Evolutionary conservation across 2,329 filamentous ascomycete genomes (phyloP), one percentile per base, ranked within the genome.

Genomic region (Byssochlamys sp.): DNA sequence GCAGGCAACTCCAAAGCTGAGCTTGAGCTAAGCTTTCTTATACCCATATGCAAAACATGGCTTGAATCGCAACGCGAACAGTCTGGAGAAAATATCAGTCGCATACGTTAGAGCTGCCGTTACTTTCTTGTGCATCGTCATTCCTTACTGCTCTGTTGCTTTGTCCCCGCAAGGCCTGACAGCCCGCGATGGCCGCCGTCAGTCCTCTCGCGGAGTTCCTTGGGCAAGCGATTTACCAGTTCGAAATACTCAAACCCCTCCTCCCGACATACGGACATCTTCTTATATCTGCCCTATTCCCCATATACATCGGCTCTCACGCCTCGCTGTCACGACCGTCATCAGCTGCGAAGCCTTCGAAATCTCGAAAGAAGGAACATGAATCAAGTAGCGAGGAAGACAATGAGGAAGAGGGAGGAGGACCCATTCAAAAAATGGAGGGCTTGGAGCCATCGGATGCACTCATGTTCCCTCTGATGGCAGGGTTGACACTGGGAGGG

Each of bases 241-340:
- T 80, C 58, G 67, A 73, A 48, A 60, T 63, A 45, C 58, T 75
- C 54, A 73, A 69, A 58, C 78, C 77, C 14, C 65, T 80, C 25
- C 65, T 85, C 28, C 80, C 81, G 12, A 83, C 82, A 10, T 81
- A 86, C 64, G 65, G 78, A 0, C 85, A 88, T 69, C 75, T 88
- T 11, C 74, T 88, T 56, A 67, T 85, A 59, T 86, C 89, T 28
- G 87, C 91, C 12, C 73, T 96, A 14, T 85, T 88, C 61, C 89
- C 91, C 55, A 95, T 96, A 68, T 94, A 89, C 73, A 80, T 90
- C 4, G 89, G 89, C 53, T 84, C 91, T 7, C 89, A 96, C 71
- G 89, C 88, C n/a, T 88, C 91, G 1, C 81, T 97, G 24, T 86
- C 87, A 12, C 83, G 90, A 19, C 92, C 92, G 0, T 84, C 88